Base-by-base conservation (phyloP, 2,329 filamentous ascomycete genomes). In the Nothophaeocryptopus gaeumannii region DNA sequence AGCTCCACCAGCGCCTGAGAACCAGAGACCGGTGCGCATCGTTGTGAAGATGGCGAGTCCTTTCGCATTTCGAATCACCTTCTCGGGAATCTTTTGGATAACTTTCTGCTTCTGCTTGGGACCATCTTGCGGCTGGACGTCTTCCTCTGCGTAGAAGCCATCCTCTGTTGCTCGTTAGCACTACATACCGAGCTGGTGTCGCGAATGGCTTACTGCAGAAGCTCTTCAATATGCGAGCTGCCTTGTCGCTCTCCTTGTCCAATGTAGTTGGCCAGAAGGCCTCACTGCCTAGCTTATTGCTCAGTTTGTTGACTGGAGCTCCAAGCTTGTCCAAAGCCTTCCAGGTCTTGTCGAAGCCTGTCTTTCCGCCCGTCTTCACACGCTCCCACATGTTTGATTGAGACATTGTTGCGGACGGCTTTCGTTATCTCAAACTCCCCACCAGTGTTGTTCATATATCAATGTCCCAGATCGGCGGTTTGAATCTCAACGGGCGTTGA, bases 31-130 rank as follows among this genome's bases (percentile, higher is more conserved):
- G 11, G 89, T 92, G 52, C 92, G 85, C 89, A 96, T 95, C 29
- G 89, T 95, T 1, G 91, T 96, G 73, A 96, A 96, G 59, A 97
- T 88, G 47, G 89, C 91, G 50, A 97, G 79, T 9, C 89, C 92
- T 59, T 92, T 89, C 26, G 91, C 90, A 71, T 93, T 88, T 65
- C 88, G 83, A 60, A 97, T 89, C 50, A 96, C 89, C 64, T 74
- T 80, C 50, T 84, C 75, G 0, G 92, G 92, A 26, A 97, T 96
- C 73, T 90, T 93, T 71, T 92, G 89, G 44, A 88, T 65, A 40
- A 85, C 78, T 59, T 72, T 77, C 59, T 85, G 83, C 63, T 81
- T 84, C 52, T 78, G 77, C 68, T 81, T 75, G 56, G 80, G 79
- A 5, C 72, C 73, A 49, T 77, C 74, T 33, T 66, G 60, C 14